These are phyloP conservation scores for Tephrocybe sp. DNA, from an alignment of 768 basidiomycete genomes.

Conservation along the genomic window DNA sequence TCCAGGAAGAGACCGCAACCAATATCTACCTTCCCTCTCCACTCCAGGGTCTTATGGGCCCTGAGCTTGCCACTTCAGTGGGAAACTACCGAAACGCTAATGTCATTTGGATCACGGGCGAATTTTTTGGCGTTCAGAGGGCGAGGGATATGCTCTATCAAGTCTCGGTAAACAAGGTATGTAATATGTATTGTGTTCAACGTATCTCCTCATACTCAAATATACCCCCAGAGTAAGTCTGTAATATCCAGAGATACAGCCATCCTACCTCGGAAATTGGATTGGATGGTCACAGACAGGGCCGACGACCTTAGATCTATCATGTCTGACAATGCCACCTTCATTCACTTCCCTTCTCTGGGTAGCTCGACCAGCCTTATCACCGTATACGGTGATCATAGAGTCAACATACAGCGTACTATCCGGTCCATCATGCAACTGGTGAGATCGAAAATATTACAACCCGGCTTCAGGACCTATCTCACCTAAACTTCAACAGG, in stretches of 20 bases:
- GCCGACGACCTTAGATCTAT: constrained; percentile 86
- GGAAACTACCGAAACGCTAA: constrained; percentile 59
- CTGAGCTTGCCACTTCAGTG: constrained; percentile 48
- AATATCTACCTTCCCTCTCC: constrained; percentile 95
- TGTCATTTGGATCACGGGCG: constrained; percentile 94
- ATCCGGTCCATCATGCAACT: constrained; percentile 93
- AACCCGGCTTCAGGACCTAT: background rate
- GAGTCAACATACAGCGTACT: constrained; percentile 92
- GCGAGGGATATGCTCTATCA: constrained; percentile 95
- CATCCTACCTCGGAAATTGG: constrained; percentile 92
- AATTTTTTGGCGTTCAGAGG: constrained; percentile 93
- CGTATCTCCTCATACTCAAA: constrained; percentile 1
- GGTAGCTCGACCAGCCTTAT: constrained; percentile 92
- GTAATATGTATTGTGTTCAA: constrained; percentile 15
- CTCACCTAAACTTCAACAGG: constrained; percentile 42
- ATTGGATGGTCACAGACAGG: constrained; percentile 99
- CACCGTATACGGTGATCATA: constrained; percentile 89
- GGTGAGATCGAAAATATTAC: constrained; percentile 57
- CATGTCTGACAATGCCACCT: constrained; percentile 97
- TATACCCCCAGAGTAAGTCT: constrained; percentile 64
- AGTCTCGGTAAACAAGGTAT: constrained; percentile 80
- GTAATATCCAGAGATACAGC: constrained; percentile 92
- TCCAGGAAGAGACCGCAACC: constrained; percentile 96
- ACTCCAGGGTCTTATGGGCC: constrained; percentile 79
- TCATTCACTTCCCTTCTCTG: constrained; percentile 88